phyloP scores from a whole-genome alignment of 345 rosid genomes.

The Pugionium cornutum region DNA sequence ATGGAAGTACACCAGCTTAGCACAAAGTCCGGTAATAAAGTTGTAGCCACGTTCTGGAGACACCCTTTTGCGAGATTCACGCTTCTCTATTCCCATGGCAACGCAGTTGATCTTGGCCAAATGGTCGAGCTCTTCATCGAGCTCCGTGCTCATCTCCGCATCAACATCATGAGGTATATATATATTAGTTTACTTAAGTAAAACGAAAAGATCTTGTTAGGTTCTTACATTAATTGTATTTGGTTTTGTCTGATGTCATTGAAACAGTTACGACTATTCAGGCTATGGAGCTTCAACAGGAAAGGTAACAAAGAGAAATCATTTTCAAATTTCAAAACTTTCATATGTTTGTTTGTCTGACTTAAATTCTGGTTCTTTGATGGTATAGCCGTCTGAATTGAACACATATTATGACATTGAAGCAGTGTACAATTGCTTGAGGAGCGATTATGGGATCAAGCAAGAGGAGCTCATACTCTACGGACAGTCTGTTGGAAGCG shows the following conservation, averaged over 20 bases:
- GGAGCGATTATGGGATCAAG: slow-evolving; percentile 62
- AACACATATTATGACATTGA: slow-evolving; percentile 95
- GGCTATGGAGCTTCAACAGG: slow-evolving; percentile 99
- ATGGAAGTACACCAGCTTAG: slow-evolving; percentile 75
- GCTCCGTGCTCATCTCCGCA: slow-evolving; percentile 90
- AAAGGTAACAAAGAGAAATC: slow-evolving; percentile 55
- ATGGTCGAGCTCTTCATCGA: slow-evolving; percentile 95
- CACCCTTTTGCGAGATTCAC: slow-evolving; percentile 94
- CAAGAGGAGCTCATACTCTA: slow-evolving; percentile 86
- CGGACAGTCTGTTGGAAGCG: slow-evolving; percentile 98
- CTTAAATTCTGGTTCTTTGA: slow-evolving; percentile 3
- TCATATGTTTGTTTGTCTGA: slow-evolving; percentile 11
- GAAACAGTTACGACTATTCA: slow-evolving; percentile 94
- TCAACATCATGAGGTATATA: slow-evolving; percentile 87
- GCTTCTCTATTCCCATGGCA: slow-evolving; percentile 90
- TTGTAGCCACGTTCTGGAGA: slow-evolving; percentile 92
- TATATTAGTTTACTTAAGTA: neutral
- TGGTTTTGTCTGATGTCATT: neutral
- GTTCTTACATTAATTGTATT: slow-evolving; percentile 22
- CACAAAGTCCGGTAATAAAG: slow-evolving; percentile 74
- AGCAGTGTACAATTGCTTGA: slow-evolving; percentile 80
- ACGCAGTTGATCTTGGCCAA: slow-evolving; percentile 97
- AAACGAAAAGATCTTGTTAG: neutral
- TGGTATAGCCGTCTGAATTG: slow-evolving; percentile 75
- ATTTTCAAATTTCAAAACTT: neutral